Evolutionary conservation across 208 protist genomes (phyloP).

Genomic region (Angomonas ambiguus): DNA sequence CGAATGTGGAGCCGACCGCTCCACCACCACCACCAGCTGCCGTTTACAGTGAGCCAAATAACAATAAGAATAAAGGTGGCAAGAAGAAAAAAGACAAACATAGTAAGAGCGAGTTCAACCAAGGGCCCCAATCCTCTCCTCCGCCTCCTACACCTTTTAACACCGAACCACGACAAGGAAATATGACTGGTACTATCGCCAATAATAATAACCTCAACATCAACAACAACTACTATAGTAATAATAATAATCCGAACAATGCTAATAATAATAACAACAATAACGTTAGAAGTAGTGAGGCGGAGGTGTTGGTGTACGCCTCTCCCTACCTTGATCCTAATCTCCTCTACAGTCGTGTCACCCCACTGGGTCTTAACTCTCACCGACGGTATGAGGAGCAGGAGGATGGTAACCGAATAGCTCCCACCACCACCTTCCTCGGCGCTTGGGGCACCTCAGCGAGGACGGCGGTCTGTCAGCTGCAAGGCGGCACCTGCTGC

Average conservation of each 20-base stretch:
- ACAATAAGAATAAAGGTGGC: not conserved
- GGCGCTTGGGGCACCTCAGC: constrained; percentile 18
- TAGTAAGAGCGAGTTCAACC: not conserved
- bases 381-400: not conserved
- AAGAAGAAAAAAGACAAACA: constrained; percentile 8
- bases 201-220: too few species aligned
- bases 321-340: constrained; percentile 6
- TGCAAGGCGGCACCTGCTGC: constrained; percentile 22
- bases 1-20: not conserved
- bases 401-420: not conserved
- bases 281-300: not conserved
- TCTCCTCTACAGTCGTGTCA: not conserved
- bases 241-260: constrained; percentile 1
- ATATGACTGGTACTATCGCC: too few species aligned
- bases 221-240: too few species aligned
- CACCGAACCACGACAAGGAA: too few species aligned
- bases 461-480: constrained; percentile 17
- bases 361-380: not conserved
- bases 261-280: not conserved
- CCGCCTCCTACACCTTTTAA: not conserved
- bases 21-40: not conserved
- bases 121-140: not conserved
- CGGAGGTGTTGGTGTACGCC: constrained; percentile 2
- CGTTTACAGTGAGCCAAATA: not conserved
- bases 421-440: not conserved